Conservation (phyloP, 108 stramenopile species). For the Fragilariopsis cylindrus region DNA sequence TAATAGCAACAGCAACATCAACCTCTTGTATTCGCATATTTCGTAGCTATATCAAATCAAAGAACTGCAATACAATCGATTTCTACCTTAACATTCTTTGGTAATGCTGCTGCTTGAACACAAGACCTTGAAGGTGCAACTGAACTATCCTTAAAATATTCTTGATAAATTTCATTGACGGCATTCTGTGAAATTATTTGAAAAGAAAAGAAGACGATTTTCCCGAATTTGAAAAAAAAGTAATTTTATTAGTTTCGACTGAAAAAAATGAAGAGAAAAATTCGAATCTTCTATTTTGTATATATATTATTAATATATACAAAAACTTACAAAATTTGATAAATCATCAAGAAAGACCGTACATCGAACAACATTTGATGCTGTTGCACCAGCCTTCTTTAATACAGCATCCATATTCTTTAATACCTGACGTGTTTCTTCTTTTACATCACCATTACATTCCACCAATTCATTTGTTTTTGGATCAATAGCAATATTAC, state of each 20-base stretch:
- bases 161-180: constrained; percentile 56
- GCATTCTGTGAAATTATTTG: constrained; percentile 3
- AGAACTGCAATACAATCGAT: constrained; percentile 54
- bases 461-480: constrained; percentile 40
- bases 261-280: background rate
- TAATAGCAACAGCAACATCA: too few species aligned
- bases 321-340: constrained; percentile 30
- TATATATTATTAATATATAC: too few species aligned
- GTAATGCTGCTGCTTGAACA: constrained; percentile 53
- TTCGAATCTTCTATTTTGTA: too few species aligned
- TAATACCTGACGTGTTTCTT: constrained; percentile 42
- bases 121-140: constrained; percentile 48
- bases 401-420: constrained; percentile 53
- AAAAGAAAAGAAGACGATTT: background rate
- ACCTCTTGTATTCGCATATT: too few species aligned
- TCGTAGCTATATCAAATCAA: background rate
- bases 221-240: too few species aligned
- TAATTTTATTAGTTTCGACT: too few species aligned
- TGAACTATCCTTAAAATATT: constrained; percentile 50
- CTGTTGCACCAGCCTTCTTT: constrained; percentile 37
- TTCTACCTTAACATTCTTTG: constrained; percentile 55
- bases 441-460: constrained; percentile 37
- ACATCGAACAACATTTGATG: constrained; percentile 47
- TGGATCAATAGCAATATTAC: constrained; percentile 49
- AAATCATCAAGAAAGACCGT: constrained; percentile 57